These are phyloP conservation scores for Boletus holoroseus DNA, from an alignment of 1,284 basidiomycete species.

Conservation along the genomic window DNA sequence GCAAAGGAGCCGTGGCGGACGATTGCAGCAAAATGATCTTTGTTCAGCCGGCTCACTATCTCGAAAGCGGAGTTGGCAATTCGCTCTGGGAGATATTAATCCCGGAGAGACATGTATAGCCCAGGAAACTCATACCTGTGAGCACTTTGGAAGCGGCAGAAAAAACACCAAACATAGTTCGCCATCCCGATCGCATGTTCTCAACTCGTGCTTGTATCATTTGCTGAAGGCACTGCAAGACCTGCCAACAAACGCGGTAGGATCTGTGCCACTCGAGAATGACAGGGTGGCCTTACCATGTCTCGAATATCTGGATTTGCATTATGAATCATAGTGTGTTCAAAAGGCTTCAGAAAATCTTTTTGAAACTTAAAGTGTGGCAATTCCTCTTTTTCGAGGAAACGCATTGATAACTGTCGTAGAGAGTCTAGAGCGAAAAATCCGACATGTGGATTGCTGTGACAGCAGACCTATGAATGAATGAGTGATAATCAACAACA, in stretches of 20 bases:
- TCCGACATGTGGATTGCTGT: conserved; percentile 94
- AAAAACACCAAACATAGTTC: conserved; percentile 98
- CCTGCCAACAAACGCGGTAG: conserved; percentile 41
- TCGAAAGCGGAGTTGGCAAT: conserved; percentile 95
- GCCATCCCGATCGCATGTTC: conserved; percentile 97
- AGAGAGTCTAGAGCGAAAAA: conserved; percentile 97
- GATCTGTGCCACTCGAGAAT: conserved; percentile 1
- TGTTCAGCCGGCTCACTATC: conserved; percentile 88
- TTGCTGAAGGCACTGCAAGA: conserved; percentile 96
- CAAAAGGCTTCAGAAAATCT: conserved; percentile 97
- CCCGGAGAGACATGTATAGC: neutral
- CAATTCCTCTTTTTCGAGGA: conserved; percentile 97
- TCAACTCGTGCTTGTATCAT: conserved; percentile 96
- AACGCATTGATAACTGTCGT: conserved; percentile 97
- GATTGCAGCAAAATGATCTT: conserved; percentile 86
- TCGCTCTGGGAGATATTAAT: conserved; percentile 54
- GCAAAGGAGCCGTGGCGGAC: conserved; percentile 93
- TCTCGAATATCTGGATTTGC: conserved; percentile 93
- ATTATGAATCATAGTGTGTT: conserved; percentile 97
- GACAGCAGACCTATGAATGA: conserved; percentile 81
- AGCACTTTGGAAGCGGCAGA: conserved; percentile 93
- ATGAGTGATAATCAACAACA: conserved; percentile 2
- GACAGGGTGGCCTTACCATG: conserved; percentile 61
- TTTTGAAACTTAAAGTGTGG: conserved; percentile 99
- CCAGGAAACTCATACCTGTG: conserved; percentile 53